Evolutionary conservation across 805 yeast genomes (phyloP).

Genomic region (Yamadazyma philogaea): DNA sequence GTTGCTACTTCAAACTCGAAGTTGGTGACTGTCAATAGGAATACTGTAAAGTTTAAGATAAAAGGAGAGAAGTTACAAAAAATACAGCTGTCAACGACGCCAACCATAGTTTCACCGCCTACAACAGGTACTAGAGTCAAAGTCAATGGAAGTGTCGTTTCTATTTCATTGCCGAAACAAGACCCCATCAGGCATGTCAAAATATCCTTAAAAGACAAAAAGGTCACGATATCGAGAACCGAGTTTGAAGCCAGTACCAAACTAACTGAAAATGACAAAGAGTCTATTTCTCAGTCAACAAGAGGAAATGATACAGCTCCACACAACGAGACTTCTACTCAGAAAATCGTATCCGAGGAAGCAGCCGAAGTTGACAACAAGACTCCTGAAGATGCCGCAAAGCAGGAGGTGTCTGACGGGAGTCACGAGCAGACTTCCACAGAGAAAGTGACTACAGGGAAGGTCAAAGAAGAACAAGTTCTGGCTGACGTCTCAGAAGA

Average conservation of each 20-base stretch:
- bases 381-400: neutral
- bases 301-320: neutral
- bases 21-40: slow-evolving; percentile 3
- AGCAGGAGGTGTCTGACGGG: neutral
- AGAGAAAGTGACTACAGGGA: neutral
- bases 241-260: slow-evolving; percentile 29
- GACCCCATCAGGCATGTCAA: slow-evolving; percentile 37
- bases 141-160: slow-evolving; percentile 9
- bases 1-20: neutral
- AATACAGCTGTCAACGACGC: neutral
- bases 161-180: slow-evolving; percentile 6
- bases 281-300: neutral
- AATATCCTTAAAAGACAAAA: slow-evolving; percentile 32
- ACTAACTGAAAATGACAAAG: neutral
- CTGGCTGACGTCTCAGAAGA: no score
- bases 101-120: neutral
- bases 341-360: neutral
- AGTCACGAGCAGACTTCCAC: neutral
- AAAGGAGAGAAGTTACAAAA: neutral
- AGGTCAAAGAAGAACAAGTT: neutral
- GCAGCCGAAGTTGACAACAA: neutral
- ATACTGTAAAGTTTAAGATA: slow-evolving; percentile 4
- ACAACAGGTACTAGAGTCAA: slow-evolving; percentile 7
- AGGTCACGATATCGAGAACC: slow-evolving; percentile 36
- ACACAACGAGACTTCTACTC: neutral